Evolutionary conservation across 2,329 filamentous ascomycete genomes (phyloP), one percentile per base, ranked within the genome.

Genomic region (Blastomyces silverae): DNA sequence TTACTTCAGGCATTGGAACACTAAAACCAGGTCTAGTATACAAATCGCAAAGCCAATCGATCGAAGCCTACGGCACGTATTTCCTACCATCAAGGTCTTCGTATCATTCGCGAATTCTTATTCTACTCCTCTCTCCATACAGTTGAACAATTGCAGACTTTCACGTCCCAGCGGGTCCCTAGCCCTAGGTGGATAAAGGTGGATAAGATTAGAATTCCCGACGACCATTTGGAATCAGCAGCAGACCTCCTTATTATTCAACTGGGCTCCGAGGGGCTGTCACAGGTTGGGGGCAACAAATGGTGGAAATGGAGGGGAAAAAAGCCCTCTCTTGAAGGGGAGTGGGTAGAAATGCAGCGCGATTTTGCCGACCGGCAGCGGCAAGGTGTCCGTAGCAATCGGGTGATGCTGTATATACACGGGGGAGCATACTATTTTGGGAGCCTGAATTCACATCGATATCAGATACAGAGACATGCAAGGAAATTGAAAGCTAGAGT

Each of bases 361-460:
- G 89, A 97, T 75, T 88, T 90, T 72, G 81, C 88, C 66, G 87
- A 89, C 73, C 85, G 91, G 65, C 88, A 87, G 74, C 85, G 84
- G 72, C 78, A 79, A 0, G 79, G 79, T 20, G 84, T 85, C 60
- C 82, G 83, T 28, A 84, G 85, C 22, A 87, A 87, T 69, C 86
- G 92, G 62, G 87, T 96, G 65, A 96, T 97, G 85, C 80, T 99
- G 31, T 97, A 97, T 77, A 82, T 97, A 28, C 94, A 97, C 73
- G 94, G 94, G 17, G 93, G 93, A 7, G 93, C 90, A 25, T 97
- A 96, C 78, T 99, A 88, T 78, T 97, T 99, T 74, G 93, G 94
- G 17, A 95, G 91, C 70, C 88, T 97, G 48, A 92, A 97, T 73
- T 92, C 96, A 76, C 94, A 97, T 79, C 87, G 94, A n/a, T 97